Base-by-base conservation (phyloP, 1,284 basidiomycete species). In the Pholiota adiposa region DNA sequence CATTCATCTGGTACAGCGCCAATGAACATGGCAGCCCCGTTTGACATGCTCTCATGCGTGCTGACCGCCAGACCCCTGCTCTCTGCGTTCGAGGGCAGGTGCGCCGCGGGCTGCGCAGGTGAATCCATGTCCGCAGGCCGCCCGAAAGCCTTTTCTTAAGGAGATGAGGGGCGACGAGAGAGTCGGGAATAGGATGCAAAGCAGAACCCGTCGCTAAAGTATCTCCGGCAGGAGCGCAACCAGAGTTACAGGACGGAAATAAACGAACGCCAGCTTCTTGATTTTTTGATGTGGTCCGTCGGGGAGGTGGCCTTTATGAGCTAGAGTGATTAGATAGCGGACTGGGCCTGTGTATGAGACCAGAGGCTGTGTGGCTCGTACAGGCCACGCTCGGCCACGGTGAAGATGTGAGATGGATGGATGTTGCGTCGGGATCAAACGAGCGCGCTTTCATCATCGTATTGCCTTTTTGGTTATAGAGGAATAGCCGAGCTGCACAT, bases 1-100 rank as follows among this genome's bases (percentile, higher is more conserved):
- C 92, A 96, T 66, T 93, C 89, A 69, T 96, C 94, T 69, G 90
- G 77, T 54, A 96, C 93, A 1, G 93, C 89, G 29, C 79, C 79
- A 50, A 81, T 80, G 66, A 80, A 80, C 36, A 67, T 75, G 44
- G 69, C 68, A 23, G 63, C 51, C 19, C 67, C 58, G 51, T 43
- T 64, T 18, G 55, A 34, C 66, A 70, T 67, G 9, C 50, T 63
- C 19, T 66, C 63, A 38, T 65, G 64, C 25, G 63, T 61, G 44
- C 61, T 63, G 31, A 59, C 52, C n/a, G 64, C 56, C 34, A 51
- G 54, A 36, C 57, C 38, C 27, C 58, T 58, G 51, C 50, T 56
- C 29, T 63, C 43, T 23, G 41, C 33, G 27, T 16, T 41, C 27
- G 36, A 23, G 18, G 11, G 21, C 27, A 38, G n/a, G 19, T 12